These are phyloP conservation scores for Arachis stenosperma DNA, from an alignment of 306 rosid genomes.

Conservation along the genomic window DNA sequence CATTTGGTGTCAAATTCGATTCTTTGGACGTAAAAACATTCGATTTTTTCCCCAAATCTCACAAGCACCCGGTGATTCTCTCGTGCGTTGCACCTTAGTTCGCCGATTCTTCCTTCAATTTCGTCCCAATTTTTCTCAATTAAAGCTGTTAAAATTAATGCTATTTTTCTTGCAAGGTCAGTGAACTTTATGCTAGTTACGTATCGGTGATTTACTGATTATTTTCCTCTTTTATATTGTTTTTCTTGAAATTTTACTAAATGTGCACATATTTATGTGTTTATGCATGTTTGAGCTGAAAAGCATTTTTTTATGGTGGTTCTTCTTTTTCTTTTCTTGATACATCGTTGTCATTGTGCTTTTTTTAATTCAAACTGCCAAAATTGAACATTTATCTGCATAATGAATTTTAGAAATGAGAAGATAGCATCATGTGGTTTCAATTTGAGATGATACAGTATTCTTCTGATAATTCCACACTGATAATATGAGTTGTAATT, in stretches of 20 bases:
- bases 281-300: background rate
- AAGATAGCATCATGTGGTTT: background rate
- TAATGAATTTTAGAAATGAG: slow-evolving; percentile 19
- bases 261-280: background rate
- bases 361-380: slow-evolving; percentile 27
- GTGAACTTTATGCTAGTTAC: slow-evolving; percentile 13
- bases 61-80: slow-evolving; percentile 37
- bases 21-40: slow-evolving; percentile 32
- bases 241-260: slow-evolving; percentile 2
- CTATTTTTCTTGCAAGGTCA: slow-evolving; percentile 36
- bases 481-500: slow-evolving; percentile 16
- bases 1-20: slow-evolving; percentile 36
- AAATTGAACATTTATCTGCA: background rate
- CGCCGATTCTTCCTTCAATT: slow-evolving; percentile 1
- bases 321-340: no score
- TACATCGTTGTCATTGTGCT: slow-evolving; percentile 20
- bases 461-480: slow-evolving; percentile 4
- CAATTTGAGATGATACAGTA: slow-evolving; percentile 23
- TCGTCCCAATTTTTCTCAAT: slow-evolving; percentile 18
- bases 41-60: slow-evolving; percentile 26
- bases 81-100: slow-evolving; percentile 47
- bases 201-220: background rate
- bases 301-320: background rate
- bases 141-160: slow-evolving; percentile 30
- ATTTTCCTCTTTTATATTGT: background rate